Percentiles rank a stretch among this genome's conserved stretches.
Evolutionary conservation across 2,329 filamentous ascomycete genomes (phyloP).

Genomic region (Colletotrichum eremochloae): DNA sequence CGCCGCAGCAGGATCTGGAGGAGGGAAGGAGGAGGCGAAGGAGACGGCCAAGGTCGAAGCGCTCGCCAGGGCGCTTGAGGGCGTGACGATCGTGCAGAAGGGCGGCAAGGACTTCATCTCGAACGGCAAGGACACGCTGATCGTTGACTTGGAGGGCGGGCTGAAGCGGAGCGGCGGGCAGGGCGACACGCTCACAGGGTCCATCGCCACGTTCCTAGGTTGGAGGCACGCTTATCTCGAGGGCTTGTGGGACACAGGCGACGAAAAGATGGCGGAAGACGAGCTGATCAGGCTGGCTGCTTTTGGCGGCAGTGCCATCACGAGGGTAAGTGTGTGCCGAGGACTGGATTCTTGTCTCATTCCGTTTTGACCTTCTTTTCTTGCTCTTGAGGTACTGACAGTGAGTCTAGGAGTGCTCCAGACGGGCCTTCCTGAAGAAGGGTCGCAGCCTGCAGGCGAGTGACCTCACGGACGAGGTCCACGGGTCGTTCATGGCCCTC

Average conservation of each 20-base stretch:
- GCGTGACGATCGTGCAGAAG: conserved; percentile 94
- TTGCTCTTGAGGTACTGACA: conserved; percentile 39
- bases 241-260: conserved; percentile 71
- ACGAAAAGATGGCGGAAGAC: conserved; percentile 56
- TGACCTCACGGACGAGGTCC: conserved; percentile 92
- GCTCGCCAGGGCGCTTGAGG: conserved; percentile 82
- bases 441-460: conserved; percentile 92
- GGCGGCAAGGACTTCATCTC: conserved; percentile 85
- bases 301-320: conserved; percentile 89
- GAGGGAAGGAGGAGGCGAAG: conserved; percentile 34
- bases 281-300: conserved; percentile 83
- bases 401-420: conserved; percentile 78
- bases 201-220: conserved; percentile 87
- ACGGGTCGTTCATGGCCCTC: conserved; percentile 82
- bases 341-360: background rate
- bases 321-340: conserved; percentile 70
- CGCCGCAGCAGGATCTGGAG: conserved; percentile 46
- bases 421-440: conserved; percentile 86
- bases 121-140: conserved; percentile 80
- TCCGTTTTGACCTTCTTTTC: background rate
- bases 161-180: conserved; percentile 93
- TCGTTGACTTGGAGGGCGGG: conserved; percentile 84
- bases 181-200: conserved; percentile 93
- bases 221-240: conserved; percentile 92
- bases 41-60: conserved; percentile 67